Base-by-base conservation (phyloP, 2,329 filamentous ascomycete species). In the Cladophialophora chaetospira region DNA sequence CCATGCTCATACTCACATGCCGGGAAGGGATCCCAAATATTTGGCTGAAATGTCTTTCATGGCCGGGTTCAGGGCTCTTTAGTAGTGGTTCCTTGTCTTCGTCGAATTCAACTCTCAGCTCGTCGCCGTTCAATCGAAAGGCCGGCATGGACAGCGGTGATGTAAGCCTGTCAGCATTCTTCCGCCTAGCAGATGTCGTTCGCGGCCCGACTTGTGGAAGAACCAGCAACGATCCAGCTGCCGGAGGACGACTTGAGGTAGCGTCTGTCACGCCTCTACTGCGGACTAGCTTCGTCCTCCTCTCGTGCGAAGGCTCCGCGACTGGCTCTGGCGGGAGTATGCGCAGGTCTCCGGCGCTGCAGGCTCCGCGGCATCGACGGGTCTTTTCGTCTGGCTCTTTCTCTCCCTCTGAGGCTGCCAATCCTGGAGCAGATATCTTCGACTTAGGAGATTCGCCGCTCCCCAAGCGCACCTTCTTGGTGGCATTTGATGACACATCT, bases 41-140 rank as follows among this genome's bases (percentile, higher is more conserved):
- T 11, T 62, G 36, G 5, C 57, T 49, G 58, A 62, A 65, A 48
- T 61, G 61, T 19, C 63, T 53, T 47, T 63, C 63, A 40, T 65
- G 58, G 11, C 58, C 61, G 9, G 44, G 13, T n/a, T 43, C 17
- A 28, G 60, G 23, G 10, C 17, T 26, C n/a, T 19, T 13, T 8
- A 59, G 33, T 19, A 49, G 25, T 5, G 25, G 29, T 8, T 57
- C 51, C 25, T 52, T 55, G 28, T 62, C 60, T 48, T 51, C 53
- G n/a, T 43, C 35, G 13, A 43, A 35, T 19, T 55, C 33, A 11
- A 52, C 53, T 26, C 45, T 43, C 35, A 54, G 21, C 3, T 55
- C 26, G n/a, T 38, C 57, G 21, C 36, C 25, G 26, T 56, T 47
- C 29, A 62, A 17, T 26, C 25, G 47, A 5, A 57, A 17, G 25